A percentile compares a stretch with the other conserved stretches of the same genome.
These are phyloP conservation scores for Ziziphus jujuba DNA, from an alignment of 306 rosid species.

Conservation along the genomic window DNA sequence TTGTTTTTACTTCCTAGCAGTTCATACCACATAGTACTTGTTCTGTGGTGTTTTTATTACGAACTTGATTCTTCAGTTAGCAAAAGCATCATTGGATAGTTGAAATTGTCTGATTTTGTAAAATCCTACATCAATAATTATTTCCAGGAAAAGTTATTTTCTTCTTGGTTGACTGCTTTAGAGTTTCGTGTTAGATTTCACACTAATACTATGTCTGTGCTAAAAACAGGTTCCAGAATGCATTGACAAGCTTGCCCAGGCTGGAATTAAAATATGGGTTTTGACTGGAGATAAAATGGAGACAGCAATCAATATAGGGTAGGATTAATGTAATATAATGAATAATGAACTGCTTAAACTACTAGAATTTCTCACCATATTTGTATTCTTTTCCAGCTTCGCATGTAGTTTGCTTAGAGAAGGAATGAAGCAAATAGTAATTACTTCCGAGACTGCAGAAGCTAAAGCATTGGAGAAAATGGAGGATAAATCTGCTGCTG, in stretches of 20 bases:
- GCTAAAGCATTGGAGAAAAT: conserved; percentile 66
- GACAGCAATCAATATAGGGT: conserved; percentile 98
- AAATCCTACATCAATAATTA: no score
- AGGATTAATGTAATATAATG: conserved; percentile 3
- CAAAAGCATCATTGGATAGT: conserved; percentile 10
- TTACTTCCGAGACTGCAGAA: conserved; percentile 85
- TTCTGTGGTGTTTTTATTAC: conserved; percentile 4
- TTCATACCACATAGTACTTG: neutral
- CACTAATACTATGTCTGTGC: conserved; percentile 13
- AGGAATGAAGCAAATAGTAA: conserved; percentile 88
- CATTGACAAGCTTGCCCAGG: conserved; percentile 98
- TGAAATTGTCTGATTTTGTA: neutral
- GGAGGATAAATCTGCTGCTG: conserved; percentile 65
- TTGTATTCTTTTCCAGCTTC: conserved; percentile 48
- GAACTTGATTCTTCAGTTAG: neutral
- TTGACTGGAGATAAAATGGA: conserved; percentile 99
- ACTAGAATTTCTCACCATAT: conserved; percentile 16
- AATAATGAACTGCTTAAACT: conserved; percentile 1
- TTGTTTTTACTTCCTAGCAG: neutral
- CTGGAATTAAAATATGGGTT: conserved; percentile 98
- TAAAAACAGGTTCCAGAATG: conserved; percentile 86
- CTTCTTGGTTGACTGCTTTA: neutral
- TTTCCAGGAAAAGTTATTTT: no score
- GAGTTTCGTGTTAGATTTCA: neutral
- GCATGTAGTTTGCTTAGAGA: conserved; percentile 97